These are phyloP conservation scores for Thalassiosira hispida DNA, from an alignment of 352 stramenopile species.

Conservation along the genomic window DNA sequence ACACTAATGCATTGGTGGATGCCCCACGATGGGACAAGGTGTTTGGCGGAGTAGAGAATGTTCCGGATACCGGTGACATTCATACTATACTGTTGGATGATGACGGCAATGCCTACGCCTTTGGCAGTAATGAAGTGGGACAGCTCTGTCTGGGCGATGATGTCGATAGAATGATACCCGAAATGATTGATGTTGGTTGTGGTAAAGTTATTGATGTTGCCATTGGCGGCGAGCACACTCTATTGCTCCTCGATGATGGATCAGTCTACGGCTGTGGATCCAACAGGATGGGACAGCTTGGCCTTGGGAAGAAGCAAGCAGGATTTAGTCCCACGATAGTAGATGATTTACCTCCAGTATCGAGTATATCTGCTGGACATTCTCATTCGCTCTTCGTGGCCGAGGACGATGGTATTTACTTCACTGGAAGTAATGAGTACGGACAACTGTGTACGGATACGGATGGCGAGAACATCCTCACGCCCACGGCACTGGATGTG, in stretches of 20 bases:
- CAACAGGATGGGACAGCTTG: constrained; percentile 47
- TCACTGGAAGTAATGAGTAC: constrained; percentile 50
- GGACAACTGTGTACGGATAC: constrained; percentile 46
- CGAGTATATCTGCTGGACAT: constrained; percentile 45
- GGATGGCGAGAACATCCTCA: constrained; percentile 16
- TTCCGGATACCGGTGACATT: constrained; percentile 24
- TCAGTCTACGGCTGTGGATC: constrained; percentile 50
- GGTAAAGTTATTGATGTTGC: constrained; percentile 42
- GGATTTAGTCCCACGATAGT: constrained; percentile 15
- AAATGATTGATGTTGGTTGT: constrained; percentile 35
- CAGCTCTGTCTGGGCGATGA: constrained; percentile 49
- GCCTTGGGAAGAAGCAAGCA: constrained; percentile 18
- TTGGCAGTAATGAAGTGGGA: constrained; percentile 40
- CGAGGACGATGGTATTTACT: constrained; percentile 39
- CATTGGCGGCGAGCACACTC: constrained; percentile 46
- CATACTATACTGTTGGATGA: constrained; percentile 36
- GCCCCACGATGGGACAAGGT: constrained; percentile 30
- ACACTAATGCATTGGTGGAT: constrained; percentile 15
- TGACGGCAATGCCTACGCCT: constrained; percentile 32
- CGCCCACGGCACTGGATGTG: constrained; percentile 20
- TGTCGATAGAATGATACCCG: constrained; percentile 49
- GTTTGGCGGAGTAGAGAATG: constrained; percentile 40
- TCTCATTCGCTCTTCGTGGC: constrained; percentile 47
- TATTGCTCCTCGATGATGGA: constrained; percentile 42
- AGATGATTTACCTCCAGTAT: constrained; percentile 11